phyloP scores from a whole-genome alignment of 441 rosid genomes.

The Isatis lusitanica region DNA sequence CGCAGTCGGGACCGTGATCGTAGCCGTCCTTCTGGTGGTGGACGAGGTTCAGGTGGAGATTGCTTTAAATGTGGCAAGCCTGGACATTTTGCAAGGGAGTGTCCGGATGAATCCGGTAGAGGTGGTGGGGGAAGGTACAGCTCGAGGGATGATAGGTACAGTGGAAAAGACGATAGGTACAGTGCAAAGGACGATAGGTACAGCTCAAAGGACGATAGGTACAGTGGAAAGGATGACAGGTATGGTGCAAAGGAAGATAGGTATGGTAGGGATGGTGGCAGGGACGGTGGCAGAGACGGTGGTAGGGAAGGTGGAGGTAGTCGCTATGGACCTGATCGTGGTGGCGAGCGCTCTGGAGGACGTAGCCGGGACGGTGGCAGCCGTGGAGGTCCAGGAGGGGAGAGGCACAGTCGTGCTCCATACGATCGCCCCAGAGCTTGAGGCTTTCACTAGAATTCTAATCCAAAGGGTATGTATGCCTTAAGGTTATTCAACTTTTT shows the following conservation, averaged over 20 bases:
- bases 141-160: constrained; percentile 57
- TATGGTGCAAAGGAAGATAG: constrained; percentile 39
- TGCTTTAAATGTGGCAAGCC: constrained; percentile 95
- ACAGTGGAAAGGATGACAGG: constrained; percentile 46
- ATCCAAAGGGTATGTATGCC: constrained; percentile 22
- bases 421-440: constrained; percentile 80
- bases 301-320: constrained; percentile 50
- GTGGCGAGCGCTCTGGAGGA: constrained; percentile 75
- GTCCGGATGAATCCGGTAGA: constrained; percentile 70
- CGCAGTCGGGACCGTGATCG: constrained; percentile 54
- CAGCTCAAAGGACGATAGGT: constrained; percentile 55
- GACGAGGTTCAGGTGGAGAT: constrained; percentile 75
- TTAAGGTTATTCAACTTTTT: neutral
- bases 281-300: neutral
- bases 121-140: constrained; percentile 68
- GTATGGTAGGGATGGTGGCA: constrained; percentile 42
- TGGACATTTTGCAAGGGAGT: constrained; percentile 94
- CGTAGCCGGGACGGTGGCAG: constrained; percentile 69
- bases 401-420: constrained; percentile 85
- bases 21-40: constrained; percentile 59
- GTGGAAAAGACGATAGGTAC: constrained; percentile 46
- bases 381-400: constrained; percentile 75
- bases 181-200: constrained; percentile 40
- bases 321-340: constrained; percentile 81
- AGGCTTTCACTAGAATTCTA: constrained; percentile 31